Evolutionary conservation across 2,329 filamentous ascomycete genomes (phyloP), one percentile per base, ranked within the genome.

Genomic region (Neonectria neomacrospora): DNA sequence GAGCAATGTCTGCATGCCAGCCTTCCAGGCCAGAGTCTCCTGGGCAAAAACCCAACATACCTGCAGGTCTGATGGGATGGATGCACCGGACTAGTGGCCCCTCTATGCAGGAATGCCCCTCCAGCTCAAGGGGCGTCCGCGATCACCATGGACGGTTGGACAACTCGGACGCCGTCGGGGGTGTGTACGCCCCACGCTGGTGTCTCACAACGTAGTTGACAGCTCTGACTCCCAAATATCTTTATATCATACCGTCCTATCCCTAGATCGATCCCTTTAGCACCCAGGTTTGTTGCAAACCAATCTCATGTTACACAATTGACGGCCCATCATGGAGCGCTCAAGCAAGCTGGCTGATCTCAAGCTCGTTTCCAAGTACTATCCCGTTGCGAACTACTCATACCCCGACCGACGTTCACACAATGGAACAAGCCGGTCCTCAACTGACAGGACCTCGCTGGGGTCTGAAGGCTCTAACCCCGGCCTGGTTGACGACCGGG

Each of bases 401-500:
- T 80, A 80, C 60, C 58, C 70, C 30, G 66, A 74, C 56, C 60
- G 65, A 18, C 58, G 61, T 48, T 65, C 71, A 20, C 63, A 70
- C 45, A 44, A 65, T 61, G 64, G 73, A 73, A 48, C 66, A 58
- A 58, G 70, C 52, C 57, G 66, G 54, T 55, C 71, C 54, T 71
- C 65, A 34, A 68, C 70, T 16, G 73, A 78, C 55, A 79, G 79
- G 68, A 80, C 76, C 56, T 86, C 84, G 3, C 68, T 83, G 34
- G 80, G 77, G 32, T 85, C 83, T 1, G 78, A 81, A 45, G 77
- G 73, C 26, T 85, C 83, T 3, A 68, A 81, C 4, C 84, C 84
- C 1, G 80, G 81, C 28, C 78, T 86, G 71, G 79, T 84, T 16
- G 83, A 86, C 65, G 82, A 86, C 68, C 80, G 80, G 5, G 78